Percentiles rank a stretch among this genome's conserved stretches.
Conservation (phyloP, 352 stramenopile genomes). For the Blastocystis sp. region DNA sequence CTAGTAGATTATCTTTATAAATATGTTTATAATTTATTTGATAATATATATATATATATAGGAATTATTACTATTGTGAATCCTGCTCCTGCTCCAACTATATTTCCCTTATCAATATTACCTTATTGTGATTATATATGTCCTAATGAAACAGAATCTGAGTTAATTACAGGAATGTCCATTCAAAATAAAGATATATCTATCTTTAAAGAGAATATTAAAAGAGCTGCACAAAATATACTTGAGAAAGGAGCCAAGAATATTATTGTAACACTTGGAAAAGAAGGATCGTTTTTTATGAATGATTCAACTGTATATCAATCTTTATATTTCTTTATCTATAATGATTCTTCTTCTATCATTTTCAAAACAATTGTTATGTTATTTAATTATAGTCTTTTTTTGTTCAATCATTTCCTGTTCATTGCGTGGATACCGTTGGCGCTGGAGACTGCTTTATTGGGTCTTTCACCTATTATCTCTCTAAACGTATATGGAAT, state of each 20-base stretch:
- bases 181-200: background rate
- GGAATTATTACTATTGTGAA: slow-evolving; percentile 50
- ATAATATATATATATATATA: background rate
- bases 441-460: slow-evolving; percentile 54
- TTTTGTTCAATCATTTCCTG: slow-evolving; percentile 40
- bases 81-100: slow-evolving; percentile 48
- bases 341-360: slow-evolving; percentile 41
- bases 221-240: slow-evolving; percentile 44
- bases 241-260: slow-evolving; percentile 38
- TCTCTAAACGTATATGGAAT: too few relatives aligned
- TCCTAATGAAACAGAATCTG: slow-evolving; percentile 52
- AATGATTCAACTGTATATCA: slow-evolving; percentile 2
- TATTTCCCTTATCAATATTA: slow-evolving; percentile 45
- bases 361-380: slow-evolving; percentile 40
- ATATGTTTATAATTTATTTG: too few relatives aligned
- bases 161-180: slow-evolving; percentile 38
- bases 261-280: slow-evolving; percentile 52
- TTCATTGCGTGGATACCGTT: slow-evolving; percentile 49
- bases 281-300: slow-evolving; percentile 49
- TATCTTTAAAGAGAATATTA: slow-evolving; percentile 44
- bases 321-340: slow-evolving; percentile 7
- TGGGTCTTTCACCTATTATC: slow-evolving; percentile 44
- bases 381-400: background rate
- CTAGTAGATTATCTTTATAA: too few relatives aligned
- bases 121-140: slow-evolving; percentile 49